Conservation (phyloP, 805 yeast species). For the Pichia cabralensis region DNA sequence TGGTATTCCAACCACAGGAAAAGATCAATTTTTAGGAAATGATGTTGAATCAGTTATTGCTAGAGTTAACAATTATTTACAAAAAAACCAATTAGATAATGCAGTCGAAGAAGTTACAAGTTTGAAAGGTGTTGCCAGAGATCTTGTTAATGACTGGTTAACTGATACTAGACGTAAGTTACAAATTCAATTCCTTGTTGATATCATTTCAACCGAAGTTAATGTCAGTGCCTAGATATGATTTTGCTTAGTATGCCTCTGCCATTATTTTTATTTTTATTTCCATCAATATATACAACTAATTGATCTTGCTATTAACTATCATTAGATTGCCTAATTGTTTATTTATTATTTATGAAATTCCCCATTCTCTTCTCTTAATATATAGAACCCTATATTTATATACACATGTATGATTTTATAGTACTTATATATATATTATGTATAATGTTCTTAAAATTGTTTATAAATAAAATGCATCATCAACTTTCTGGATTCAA, state of each 20-base stretch:
- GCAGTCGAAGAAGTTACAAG: conserved; percentile 91
- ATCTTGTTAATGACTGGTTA: conserved; percentile 87
- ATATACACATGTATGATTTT: no score
- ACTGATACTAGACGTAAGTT: conserved; percentile 79
- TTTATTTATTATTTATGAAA: no score
- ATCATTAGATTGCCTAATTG: no score
- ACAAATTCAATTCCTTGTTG: conserved; percentile 75
- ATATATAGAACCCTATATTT: no score
- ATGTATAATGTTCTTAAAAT: no score
- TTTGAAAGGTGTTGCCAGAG: conserved; percentile 88
- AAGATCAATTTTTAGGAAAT: conserved; percentile 38
- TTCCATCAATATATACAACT: background rate
- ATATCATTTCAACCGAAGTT: conserved; percentile 56
- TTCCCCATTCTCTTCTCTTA: no score
- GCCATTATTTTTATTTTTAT: background rate
- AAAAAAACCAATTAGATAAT: conserved; percentile 65
- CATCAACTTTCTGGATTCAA: no score
- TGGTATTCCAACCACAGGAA: conserved; percentile 49
- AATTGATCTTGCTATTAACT: no score
- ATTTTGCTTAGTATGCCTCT: background rate
- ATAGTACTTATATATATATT: no score
- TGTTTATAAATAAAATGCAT: no score
- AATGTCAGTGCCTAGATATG: conserved; percentile 24
- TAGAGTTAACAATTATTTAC: conserved; percentile 66
- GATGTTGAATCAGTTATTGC: conserved; percentile 87